phyloP scores from a whole-genome alignment of 768 basidiomycete species.

The Phanerodontia chrysosporium region DNA sequence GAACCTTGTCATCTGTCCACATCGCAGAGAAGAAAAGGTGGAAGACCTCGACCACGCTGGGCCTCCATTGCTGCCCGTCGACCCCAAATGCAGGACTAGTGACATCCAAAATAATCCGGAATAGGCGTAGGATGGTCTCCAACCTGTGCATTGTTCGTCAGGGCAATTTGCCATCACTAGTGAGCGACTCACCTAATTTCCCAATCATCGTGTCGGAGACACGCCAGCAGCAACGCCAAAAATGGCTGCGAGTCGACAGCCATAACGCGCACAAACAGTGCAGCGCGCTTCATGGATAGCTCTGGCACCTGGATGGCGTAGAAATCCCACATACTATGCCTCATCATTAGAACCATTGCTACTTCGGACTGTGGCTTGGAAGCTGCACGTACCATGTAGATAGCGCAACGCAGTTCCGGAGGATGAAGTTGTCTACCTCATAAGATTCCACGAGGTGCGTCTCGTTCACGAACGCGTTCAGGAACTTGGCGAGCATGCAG shows the following conservation, averaged over 20 bases:
- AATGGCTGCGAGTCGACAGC: conserved; percentile 65
- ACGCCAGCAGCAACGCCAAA: conserved; percentile 41
- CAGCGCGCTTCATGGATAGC: conserved; percentile 49
- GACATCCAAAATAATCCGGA: conserved; percentile 62
- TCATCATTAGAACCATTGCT: too few species aligned
- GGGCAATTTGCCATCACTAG: background rate
- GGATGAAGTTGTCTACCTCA: conserved; percentile 70
- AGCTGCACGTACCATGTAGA: conserved; percentile 46
- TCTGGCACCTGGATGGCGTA: conserved; percentile 58
- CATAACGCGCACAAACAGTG: conserved; percentile 53
- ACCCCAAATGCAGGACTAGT: conserved; percentile 58
- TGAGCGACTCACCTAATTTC: conserved; percentile 41
- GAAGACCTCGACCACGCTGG: conserved; percentile 57
- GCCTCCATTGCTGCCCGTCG: conserved; percentile 66
- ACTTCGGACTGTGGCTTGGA: too few species aligned
- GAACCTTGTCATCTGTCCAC: conserved; percentile 62
- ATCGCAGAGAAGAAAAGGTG: conserved; percentile 54
- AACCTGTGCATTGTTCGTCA: conserved; percentile 33
- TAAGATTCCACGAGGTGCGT: conserved; percentile 58
- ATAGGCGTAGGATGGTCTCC: conserved; percentile 48
- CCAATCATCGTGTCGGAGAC: conserved; percentile 38
- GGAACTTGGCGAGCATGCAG: conserved; percentile 55
- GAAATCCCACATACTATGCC: conserved; percentile 58
- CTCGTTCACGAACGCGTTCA: conserved; percentile 55
- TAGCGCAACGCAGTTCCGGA: conserved; percentile 57